These are phyloP conservation scores for Aethionema arabicum DNA, from an alignment of 345 rosid species.

Conservation along the genomic window DNA sequence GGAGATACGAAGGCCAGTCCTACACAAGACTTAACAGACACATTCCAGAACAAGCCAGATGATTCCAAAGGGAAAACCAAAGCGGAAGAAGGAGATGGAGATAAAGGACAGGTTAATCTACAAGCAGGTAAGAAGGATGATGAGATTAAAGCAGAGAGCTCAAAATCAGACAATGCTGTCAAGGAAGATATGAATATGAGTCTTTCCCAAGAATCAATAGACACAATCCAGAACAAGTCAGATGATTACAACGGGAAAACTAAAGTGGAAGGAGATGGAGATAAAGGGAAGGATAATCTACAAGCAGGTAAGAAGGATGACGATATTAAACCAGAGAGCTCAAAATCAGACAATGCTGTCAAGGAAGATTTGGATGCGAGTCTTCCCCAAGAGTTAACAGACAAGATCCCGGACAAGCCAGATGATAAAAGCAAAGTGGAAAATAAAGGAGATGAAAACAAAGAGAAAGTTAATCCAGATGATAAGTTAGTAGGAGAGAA, in stretches of 20 bases:
- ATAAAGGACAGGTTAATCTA: not conserved
- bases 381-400: not conserved
- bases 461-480: not conserved
- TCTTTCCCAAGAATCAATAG: not conserved
- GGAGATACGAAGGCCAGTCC: slow-evolving; percentile 1
- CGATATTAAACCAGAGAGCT: not conserved
- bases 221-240: not conserved
- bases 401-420: slow-evolving; percentile 5
- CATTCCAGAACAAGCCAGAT: not conserved
- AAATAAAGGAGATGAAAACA: not conserved
- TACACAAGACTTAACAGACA: slow-evolving; percentile 1
- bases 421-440: slow-evolving; percentile 7
- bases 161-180: not conserved
- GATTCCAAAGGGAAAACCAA: not conserved
- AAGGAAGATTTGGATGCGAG: not conserved
- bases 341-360: not conserved
- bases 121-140: not conserved
- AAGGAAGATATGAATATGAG: slow-evolving; percentile 4
- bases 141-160: slow-evolving; percentile 5
- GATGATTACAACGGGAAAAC: slow-evolving; percentile 1
- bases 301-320: not conserved
- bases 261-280: slow-evolving; percentile 1
- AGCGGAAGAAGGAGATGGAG: not conserved
- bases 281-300: not conserved
- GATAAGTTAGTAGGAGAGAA: not conserved